These are phyloP conservation scores for Solanum appendiculatum DNA, from an alignment of 257 asterid species.

Conservation along the genomic window DNA sequence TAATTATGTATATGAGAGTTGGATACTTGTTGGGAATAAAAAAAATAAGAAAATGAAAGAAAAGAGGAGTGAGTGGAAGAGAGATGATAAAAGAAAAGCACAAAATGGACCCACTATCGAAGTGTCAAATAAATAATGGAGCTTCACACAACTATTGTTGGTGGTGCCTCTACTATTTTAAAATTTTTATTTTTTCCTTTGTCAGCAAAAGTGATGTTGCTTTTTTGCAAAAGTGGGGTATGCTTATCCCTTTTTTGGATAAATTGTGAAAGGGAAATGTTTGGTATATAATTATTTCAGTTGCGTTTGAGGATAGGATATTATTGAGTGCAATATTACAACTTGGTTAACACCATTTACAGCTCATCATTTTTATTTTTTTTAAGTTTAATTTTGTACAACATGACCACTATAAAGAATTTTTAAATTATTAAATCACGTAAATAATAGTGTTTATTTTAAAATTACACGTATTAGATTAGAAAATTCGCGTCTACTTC, in stretches of 20 bases:
- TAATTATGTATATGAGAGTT: no score
- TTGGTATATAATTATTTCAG: neutral
- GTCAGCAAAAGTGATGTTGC: conserved; percentile 6
- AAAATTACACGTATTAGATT: neutral
- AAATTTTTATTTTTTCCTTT: no score
- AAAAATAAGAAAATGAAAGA: no score
- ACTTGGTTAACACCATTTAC: neutral
- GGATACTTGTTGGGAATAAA: no score
- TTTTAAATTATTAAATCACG: neutral
- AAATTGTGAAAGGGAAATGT: neutral
- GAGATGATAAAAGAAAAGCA: no score
- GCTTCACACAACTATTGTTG: no score
- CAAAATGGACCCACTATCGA: no score
- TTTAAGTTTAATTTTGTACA: neutral
- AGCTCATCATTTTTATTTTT: neutral
- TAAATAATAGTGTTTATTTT: neutral
- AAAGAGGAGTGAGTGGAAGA: no score
- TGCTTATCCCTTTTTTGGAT: neutral
- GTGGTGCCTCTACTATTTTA: no score
- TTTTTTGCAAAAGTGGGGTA: neutral
- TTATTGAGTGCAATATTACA: neutral
- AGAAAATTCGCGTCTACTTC: neutral
- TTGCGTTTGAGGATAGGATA: neutral
- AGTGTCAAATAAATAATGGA: no score
- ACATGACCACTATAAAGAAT: neutral